Percentiles rank a stretch among this genome's conserved stretches.
Conservation (phyloP, 2,329 filamentous ascomycete species). For the Diatrype stigma region DNA sequence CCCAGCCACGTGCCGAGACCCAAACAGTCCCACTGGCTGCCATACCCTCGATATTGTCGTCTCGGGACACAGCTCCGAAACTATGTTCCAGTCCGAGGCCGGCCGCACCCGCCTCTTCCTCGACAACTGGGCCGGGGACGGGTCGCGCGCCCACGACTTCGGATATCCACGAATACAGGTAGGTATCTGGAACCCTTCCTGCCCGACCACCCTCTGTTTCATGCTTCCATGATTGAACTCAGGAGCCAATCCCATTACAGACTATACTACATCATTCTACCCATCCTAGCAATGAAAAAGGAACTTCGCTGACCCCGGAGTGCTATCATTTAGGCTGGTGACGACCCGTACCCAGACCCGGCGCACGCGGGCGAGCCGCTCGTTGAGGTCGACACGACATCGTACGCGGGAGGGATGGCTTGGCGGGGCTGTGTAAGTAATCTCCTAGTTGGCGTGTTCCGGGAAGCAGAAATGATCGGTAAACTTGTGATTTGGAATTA, state of each 20-base stretch:
- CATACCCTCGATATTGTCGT: conserved; percentile 7
- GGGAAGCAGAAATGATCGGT: too few species aligned
- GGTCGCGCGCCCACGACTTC: conserved; percentile 2
- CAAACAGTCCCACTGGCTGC: conserved; percentile 1
- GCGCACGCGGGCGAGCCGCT: background rate
- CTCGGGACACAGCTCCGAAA: conserved; percentile 6
- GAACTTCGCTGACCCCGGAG: too few species aligned
- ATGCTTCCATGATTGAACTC: too few species aligned
- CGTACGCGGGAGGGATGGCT: conserved; percentile 4
- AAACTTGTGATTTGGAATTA: too few species aligned
- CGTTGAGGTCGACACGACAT: conserved; percentile 1
- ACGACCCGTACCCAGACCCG: conserved; percentile 9
- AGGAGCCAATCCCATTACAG: too few species aligned
- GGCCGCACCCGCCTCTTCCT: conserved; percentile 9
- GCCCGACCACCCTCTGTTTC: too few species aligned
- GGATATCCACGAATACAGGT: conserved; percentile 5
- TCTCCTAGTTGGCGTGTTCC: too few species aligned
- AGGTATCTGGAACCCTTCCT: too few species aligned
- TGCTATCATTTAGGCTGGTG: too few species aligned
- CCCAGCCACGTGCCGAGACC: conserved; percentile 3
- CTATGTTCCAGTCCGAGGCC: conserved; percentile 6
- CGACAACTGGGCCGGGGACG: conserved; percentile 9
- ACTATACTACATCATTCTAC: too few species aligned
- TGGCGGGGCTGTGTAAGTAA: conserved; percentile 4
- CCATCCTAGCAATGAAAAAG: too few species aligned